These are phyloP conservation scores for Xylaria bambusicola DNA, from an alignment of 495 filamentous ascomycete species.

Conservation along the genomic window DNA sequence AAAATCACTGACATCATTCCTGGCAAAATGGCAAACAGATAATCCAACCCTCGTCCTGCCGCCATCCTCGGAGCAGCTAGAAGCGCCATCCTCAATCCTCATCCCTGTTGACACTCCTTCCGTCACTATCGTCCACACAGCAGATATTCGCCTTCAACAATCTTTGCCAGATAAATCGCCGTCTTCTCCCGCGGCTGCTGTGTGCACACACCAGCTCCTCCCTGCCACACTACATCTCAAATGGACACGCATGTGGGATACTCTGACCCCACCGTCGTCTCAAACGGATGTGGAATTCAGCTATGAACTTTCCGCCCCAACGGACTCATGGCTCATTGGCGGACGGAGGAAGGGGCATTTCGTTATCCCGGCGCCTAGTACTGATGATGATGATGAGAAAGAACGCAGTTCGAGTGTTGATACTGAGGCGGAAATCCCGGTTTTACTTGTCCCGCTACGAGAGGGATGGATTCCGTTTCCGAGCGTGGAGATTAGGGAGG, in stretches of 20 bases:
- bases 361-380: conserved; percentile 49
- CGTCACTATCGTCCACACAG: conserved; percentile 80
- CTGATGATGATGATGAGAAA: conserved; percentile 31
- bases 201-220: conserved; percentile 68
- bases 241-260: conserved; percentile 81
- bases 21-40: conserved; percentile 40
- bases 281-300: conserved; percentile 69
- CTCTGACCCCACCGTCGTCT: conserved; percentile 37
- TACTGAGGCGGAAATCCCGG: conserved; percentile 53
- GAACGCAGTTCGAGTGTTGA: conserved; percentile 43
- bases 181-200: conserved; percentile 42
- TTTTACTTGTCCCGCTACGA: conserved; percentile 77
- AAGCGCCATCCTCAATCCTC: conserved; percentile 51
- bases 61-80: conserved; percentile 8
- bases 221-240: conserved; percentile 69
- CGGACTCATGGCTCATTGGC: conserved; percentile 81
- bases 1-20: conserved; percentile 31
- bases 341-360: conserved; percentile 80
- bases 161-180: conserved; percentile 25
- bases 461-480: conserved; percentile 77
- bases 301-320: conserved; percentile 76
- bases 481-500: conserved; percentile 70
- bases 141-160: conserved; percentile 65
- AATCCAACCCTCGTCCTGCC: conserved; percentile 38
- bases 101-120: conserved; percentile 87